Percentiles rank a stretch among this genome's conserved stretches.
Conservation (phyloP, 352 stramenopile genomes). For the Globisporangium rhizosaccharum region DNA sequence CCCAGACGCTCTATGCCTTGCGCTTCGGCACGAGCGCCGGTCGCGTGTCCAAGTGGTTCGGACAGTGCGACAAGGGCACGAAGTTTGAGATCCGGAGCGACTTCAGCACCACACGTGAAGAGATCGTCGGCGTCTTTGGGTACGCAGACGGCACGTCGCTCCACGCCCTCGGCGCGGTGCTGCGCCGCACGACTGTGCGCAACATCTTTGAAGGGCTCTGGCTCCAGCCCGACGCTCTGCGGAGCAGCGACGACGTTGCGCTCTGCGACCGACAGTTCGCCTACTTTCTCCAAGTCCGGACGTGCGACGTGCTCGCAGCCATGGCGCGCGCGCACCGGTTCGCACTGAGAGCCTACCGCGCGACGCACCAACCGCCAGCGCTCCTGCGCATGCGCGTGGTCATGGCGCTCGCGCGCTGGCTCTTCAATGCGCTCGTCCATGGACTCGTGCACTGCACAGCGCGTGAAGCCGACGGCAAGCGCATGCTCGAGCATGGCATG, state of each 20-base stretch:
- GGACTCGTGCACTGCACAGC: slow-evolving; percentile 57
- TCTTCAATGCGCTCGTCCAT: slow-evolving; percentile 61
- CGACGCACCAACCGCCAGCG: slow-evolving; percentile 20
- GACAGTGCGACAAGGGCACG: slow-evolving; percentile 59
- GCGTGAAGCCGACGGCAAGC: slow-evolving; percentile 58
- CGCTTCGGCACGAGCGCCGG: slow-evolving; percentile 54
- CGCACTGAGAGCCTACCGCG: slow-evolving; percentile 40
- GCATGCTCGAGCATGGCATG: slow-evolving; percentile 55
- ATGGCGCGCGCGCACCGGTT: slow-evolving; percentile 63
- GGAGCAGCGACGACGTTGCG: slow-evolving; percentile 11
- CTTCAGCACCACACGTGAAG: slow-evolving; percentile 39
- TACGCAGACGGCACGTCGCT: slow-evolving; percentile 60
- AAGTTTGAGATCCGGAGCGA: slow-evolving; percentile 62
- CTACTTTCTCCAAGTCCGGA: slow-evolving; percentile 77
- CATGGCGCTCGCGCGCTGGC: slow-evolving; percentile 59
- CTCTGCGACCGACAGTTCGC: slow-evolving; percentile 68
- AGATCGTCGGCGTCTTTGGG: slow-evolving; percentile 68
- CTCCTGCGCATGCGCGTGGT: slow-evolving; percentile 42
- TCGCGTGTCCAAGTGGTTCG: slow-evolving; percentile 73
- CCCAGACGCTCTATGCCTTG: slow-evolving; percentile 61
- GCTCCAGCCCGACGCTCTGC: slow-evolving; percentile 24
- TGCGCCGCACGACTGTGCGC: slow-evolving; percentile 54
- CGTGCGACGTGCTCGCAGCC: slow-evolving; percentile 52
- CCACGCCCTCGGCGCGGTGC: slow-evolving; percentile 58
- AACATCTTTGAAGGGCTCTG: slow-evolving; percentile 82